Base-by-base conservation (phyloP, 371 early-diverging fungal species). In the Rhizopus delemar region DNA sequence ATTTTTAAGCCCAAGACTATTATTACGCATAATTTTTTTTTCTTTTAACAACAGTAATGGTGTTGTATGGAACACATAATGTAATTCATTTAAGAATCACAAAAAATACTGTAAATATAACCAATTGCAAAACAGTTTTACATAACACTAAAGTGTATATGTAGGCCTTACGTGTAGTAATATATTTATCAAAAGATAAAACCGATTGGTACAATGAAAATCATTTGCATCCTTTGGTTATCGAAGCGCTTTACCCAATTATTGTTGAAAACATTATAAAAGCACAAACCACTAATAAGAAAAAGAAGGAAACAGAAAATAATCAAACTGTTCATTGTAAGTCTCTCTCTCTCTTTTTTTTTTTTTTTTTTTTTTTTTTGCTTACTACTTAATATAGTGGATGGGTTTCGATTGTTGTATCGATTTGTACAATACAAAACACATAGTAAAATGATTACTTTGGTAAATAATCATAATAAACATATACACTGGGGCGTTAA, bases 191-290 rank as follows among this genome's bases (percentile, higher is more conserved):
- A 0, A 15, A 66, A 49, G 50, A 66, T 13, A 61, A 66, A 8
- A 45, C 61, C 2, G 62, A 61, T 32, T 66, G 66, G 66, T 66
- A 66, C 16, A 66, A 66, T 34, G 62, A 60, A 12, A 33, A 57
- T 39, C 31, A 43, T 7, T 16, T 66, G 15, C 67, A 66, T 51
- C 35, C 45, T 3, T n/a, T 13, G 15, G 52, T 66, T 12, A 12
- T 66, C 0, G 46, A 62, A 28, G 51, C 57, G 12, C 59, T 66
- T n/a, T 52, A 62, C 39, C 46, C 62, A n/a, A 48, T 59, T 9
- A 62, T 66, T 22, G 15, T 66, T 0, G 46, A 58, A 16, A 31
- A 62, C n/a, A 3, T 59, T 28, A 5, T 54, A 0, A 46, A 55
- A 50, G 53, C 46, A 13, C 8, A n/a, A 11, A 29, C 41, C 13